Percentiles rank a stretch among this genome's conserved stretches.
Conservation (phyloP, 2,329 filamentous ascomycete genomes). For the Phyllosticta citrichinensis region DNA sequence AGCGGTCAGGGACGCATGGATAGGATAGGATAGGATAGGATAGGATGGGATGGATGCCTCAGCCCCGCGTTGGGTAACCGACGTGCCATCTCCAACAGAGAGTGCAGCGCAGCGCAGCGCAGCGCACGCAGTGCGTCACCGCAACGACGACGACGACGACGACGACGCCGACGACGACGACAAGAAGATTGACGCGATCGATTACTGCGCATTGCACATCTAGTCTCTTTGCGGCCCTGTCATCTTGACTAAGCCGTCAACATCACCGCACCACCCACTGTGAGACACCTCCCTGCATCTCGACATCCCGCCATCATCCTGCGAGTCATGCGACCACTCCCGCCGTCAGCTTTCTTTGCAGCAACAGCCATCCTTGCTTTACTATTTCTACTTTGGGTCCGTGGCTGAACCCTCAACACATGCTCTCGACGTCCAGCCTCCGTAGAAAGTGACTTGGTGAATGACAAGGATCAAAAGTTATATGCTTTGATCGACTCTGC, state of each 20-base stretch:
- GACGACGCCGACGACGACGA: neutral
- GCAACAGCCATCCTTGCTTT: neutral
- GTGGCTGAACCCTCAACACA: neutral
- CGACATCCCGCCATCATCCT: too few species aligned
- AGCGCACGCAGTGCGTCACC: neutral
- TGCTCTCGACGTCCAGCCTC: neutral
- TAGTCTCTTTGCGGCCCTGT: too few species aligned
- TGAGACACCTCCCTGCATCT: too few species aligned
- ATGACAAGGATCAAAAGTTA: neutral
- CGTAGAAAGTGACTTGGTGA: neutral
- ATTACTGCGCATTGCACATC: too few species aligned
- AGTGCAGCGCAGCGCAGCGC: neutral
- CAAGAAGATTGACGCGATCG: too few species aligned
- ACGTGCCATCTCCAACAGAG: too few species aligned
- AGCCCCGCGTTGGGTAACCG: too few species aligned
- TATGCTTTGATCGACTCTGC: neutral
- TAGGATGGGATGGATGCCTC: too few species aligned
- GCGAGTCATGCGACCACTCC: too few species aligned
- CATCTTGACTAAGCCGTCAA: too few species aligned
- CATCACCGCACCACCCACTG: too few species aligned
- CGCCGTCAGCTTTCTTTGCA: neutral
- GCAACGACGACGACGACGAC: neutral
- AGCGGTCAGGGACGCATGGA: neutral
- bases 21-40: too few species aligned
- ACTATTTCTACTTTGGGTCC: neutral